Percentiles rank a stretch among this genome's conserved stretches.
Evolutionary conservation across 78 protist genomes (phyloP).

Genomic region (Dictyostelium intermedium): DNA sequence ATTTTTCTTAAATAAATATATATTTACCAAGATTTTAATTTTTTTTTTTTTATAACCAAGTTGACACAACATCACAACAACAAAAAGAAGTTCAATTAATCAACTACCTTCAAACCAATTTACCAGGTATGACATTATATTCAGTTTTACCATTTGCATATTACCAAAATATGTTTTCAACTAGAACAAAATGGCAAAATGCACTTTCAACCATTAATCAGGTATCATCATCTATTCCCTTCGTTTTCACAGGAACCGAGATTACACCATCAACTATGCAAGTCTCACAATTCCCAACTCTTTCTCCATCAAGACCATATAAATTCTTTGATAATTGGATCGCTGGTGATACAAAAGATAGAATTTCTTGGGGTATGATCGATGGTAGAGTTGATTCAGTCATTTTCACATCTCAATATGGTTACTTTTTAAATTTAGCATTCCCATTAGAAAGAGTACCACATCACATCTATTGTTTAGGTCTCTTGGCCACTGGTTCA

Average conservation of each 20-base stretch:
- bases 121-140: constrained; percentile 3
- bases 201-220: not conserved
- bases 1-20: not conserved
- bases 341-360: constrained; percentile 18
- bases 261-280: constrained; percentile 3
- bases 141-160: not conserved
- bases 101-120: not conserved
- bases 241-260: constrained; percentile 20
- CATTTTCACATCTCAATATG: constrained; percentile 9
- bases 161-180: not conserved
- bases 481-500: not conserved
- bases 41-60: not conserved
- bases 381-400: not conserved
- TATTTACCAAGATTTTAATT: not conserved
- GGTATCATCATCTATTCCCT: not conserved
- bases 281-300: constrained; percentile 22
- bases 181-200: not conserved
- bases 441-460: constrained; percentile 35
- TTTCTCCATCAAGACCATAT: not conserved
- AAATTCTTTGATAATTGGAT: constrained; percentile 52
- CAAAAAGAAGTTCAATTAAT: not conserved
- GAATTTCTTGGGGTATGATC: constrained; percentile 62
- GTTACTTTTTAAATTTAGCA: constrained; percentile 22
- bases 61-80: constrained; percentile 12
- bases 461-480: constrained; percentile 39